Percentiles rank a stretch among this genome's conserved stretches.
Conservation (phyloP, 176 grass and related monocot genomes). For the Aegilops umbellulata region DNA sequence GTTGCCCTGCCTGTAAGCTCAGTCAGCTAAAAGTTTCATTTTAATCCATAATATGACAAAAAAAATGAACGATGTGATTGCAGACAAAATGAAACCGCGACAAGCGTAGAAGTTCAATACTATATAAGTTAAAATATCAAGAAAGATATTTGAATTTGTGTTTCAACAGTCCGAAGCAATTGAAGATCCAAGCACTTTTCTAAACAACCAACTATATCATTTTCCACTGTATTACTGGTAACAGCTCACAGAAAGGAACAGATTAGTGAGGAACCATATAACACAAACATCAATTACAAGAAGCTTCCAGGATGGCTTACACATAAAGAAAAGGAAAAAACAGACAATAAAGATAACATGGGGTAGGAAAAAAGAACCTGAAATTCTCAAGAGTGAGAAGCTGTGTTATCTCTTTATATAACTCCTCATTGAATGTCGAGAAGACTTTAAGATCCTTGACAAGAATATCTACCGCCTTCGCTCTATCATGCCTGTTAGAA, state of each 20-base stretch:
- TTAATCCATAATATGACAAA: conserved; percentile 1
- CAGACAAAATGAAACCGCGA: neutral
- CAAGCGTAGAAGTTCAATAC: neutral
- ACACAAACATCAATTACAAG: neutral
- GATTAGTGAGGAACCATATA: neutral
- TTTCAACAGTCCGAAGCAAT: neutral
- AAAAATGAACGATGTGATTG: neutral
- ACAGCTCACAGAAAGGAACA: neutral
- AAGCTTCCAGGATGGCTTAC: neutral
- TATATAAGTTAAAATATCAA: neutral
- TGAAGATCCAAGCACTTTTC: neutral
- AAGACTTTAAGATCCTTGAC: conserved; percentile 99
- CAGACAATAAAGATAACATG: neutral
- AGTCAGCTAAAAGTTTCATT: neutral
- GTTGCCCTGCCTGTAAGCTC: neutral
- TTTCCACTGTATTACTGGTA: conserved; percentile 7
- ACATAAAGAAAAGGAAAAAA: neutral
- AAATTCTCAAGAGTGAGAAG: conserved; percentile 97
- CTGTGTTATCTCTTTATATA: conserved; percentile 99
- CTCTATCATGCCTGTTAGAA: conserved; percentile 83
- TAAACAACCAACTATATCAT: conserved; percentile 12
- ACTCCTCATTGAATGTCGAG: conserved; percentile 95
- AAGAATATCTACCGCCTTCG: conserved; percentile 93
- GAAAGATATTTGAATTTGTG: conserved; percentile 8
- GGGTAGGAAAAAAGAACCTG: conserved; percentile 45